Evolutionary conservation across 495 filamentous ascomycete species (phyloP), one percentile per base, ranked within the genome.

Genomic region (Podospora pseudocomata): DNA sequence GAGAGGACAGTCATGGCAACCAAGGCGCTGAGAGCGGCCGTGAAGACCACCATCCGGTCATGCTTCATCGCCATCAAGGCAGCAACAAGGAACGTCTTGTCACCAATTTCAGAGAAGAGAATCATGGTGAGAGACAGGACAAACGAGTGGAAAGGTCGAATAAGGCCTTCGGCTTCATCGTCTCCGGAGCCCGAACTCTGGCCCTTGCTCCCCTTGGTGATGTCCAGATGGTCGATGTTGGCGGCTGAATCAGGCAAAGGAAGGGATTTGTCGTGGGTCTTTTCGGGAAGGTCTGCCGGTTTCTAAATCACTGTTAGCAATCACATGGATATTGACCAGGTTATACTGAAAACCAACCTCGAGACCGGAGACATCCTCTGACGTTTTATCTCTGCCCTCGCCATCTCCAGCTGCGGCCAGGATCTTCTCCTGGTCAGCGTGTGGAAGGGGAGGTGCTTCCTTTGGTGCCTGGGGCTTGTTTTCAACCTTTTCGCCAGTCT

Each of bases 1-100:
- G 95, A 98, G n/a, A 99, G 86, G 26, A 98, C 86, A 0, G 96
- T 97, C 95, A 99, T 99, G 75, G 88, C 85, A 64, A 96, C 87
- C 63, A 99, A 81, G 26, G 95, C 96, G 68, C 88, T 84, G 72
- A 98, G 92, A n/a, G 95, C 95, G 5, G 95, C 92, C 7, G 91
- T 88, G 81, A 98, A 99, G 56, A 99, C 96, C 15, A 97, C 84
- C 65, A 97, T 78, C 39, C 94, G 92, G 57, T 95, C 90, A 75
- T 99, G 94, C 71, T 97, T 92, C 95, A 99, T 99, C 2, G 95
- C 95, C 95, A 99, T 99, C 23, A 99, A 85, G 27, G 95, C 95
- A 16, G 95, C 95, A 57, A 99, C 92, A 55, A 99, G 85, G 81
- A 99, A 99, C 0, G 95, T 99, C 79, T 99, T 99, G 86, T 99